Base-by-base conservation (phyloP, 768 basidiomycete species). In the Suillus sp. region DNA sequence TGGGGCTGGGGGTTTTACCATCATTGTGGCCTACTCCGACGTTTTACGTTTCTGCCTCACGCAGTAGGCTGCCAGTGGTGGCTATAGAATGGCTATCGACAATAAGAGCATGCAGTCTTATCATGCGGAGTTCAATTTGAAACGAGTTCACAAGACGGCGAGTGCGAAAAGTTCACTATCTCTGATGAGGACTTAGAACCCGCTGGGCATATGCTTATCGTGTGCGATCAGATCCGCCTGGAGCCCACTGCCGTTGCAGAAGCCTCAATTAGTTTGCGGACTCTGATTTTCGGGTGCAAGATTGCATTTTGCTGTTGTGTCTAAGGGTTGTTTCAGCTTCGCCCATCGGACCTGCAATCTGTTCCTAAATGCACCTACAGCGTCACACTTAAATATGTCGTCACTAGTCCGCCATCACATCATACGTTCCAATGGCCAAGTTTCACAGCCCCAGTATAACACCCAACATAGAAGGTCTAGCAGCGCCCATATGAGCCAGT, bases 361-460 rank as follows among this genome's bases (percentile, higher is more conserved):
- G 34, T 53, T 32, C 32, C 32, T 53, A 53, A 53, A 57, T 18
- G 22, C 38, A 40, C 11, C 27, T 30, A 25, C 25, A 27, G 5
- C 4, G 10, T 38, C 14, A 6, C 35, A 56, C 18, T 27, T 57
- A 22, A 57, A 25, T 42, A 40, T 27, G 2, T 13, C 18, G 56
- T 22, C 27, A 57, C 37, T 42, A 20, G 18, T 57, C 8, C 38
- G 10, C 56, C 38, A 57, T 40, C 56, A 57, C 22, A 57, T 57
- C 56, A 57, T 40, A 57, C 38, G 38, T 27, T 10, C 18, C 25
- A 30, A 57, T 11, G 25, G 37, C 11, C 27, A 18, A 38, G 5
- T 30, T 20, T 40, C 37, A 57, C 38, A 40, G 25, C 38, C 37
- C 18, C 7, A 8, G 18, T 10, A 38, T n/a, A 57, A 27, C 8